Percentiles rank a stretch among this genome's conserved stretches.
phyloP scores from a whole-genome alignment of 208 protist species.

The Leishmania turanica region DNA sequence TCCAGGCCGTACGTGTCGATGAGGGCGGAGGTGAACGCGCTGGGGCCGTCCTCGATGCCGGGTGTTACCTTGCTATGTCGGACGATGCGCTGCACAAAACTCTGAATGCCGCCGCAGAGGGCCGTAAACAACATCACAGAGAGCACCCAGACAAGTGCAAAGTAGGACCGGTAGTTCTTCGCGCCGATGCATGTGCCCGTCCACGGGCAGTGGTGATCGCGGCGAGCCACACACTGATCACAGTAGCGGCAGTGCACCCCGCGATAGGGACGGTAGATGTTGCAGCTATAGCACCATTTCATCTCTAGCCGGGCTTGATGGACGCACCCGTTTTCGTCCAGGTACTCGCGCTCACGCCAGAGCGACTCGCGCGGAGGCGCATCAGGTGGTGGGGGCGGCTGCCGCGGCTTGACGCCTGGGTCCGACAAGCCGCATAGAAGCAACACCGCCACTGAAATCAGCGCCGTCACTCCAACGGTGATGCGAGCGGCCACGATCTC shows the following conservation, averaged over 20 bases:
- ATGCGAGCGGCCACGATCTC: slow-evolving; percentile 39
- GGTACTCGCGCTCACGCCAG: slow-evolving; percentile 37
- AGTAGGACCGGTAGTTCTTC: slow-evolving; percentile 87
- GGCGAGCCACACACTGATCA: slow-evolving; percentile 79
- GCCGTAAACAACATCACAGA: slow-evolving; percentile 42
- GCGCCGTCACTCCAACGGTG: slow-evolving; percentile 36
- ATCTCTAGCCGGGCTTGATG: slow-evolving; percentile 38
- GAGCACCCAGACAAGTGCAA: slow-evolving; percentile 61
- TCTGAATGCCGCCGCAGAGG: slow-evolving; percentile 52
- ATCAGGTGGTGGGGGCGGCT: slow-evolving; percentile 32
- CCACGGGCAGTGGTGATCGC: slow-evolving; percentile 95
- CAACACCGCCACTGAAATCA: slow-evolving; percentile 36
- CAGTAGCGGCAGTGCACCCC: slow-evolving; percentile 90
- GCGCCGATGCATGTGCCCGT: slow-evolving; percentile 89
- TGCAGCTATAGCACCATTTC: slow-evolving; percentile 89
- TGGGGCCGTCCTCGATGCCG: background rate
- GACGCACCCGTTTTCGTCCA: slow-evolving; percentile 25
- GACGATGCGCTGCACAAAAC: slow-evolving; percentile 37
- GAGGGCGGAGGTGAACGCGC: slow-evolving; percentile 45
- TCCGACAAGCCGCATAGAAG: slow-evolving; percentile 49
- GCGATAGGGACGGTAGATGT: slow-evolving; percentile 77
- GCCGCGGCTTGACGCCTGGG: slow-evolving; percentile 61
- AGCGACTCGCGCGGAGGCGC: slow-evolving; percentile 43
- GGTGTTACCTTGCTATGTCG: slow-evolving; percentile 8
- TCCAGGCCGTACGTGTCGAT: slow-evolving; percentile 72